These are phyloP conservation scores for Mytilinidion resinicola DNA, from an alignment of 495 filamentous ascomycete species.

Conservation along the genomic window DNA sequence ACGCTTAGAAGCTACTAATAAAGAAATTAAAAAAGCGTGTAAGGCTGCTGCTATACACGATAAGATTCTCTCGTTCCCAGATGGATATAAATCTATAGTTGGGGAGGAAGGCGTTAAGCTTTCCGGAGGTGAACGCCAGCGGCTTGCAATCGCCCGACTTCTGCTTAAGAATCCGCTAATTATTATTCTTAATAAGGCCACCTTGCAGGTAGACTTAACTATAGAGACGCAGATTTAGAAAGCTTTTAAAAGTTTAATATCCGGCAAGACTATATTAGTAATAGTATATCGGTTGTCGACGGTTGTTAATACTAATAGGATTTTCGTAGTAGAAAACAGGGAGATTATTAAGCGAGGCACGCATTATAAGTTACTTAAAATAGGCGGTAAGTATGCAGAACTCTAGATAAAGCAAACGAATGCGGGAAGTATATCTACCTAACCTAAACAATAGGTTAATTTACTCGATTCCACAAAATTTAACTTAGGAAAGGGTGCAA, in stretches of 20 bases:
- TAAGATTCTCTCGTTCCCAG: background rate
- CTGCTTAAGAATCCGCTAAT: background rate
- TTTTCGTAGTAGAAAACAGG: background rate
- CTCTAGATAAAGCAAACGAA: too few species aligned
- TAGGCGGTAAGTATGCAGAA: background rate
- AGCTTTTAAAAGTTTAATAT: background rate
- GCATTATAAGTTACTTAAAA: background rate
- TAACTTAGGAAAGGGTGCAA: too few species aligned
- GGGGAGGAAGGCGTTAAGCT: background rate
- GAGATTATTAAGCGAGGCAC: background rate
- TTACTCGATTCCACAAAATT: too few species aligned
- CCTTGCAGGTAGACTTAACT: background rate
- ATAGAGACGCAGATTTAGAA: background rate
- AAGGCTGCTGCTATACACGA: background rate
- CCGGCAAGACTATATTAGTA: background rate
- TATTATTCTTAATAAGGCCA: background rate
- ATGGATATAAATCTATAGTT: background rate
- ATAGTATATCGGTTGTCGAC: constrained; percentile 2
- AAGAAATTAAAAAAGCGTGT: background rate
- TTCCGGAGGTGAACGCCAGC: background rate
- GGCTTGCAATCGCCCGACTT: background rate
- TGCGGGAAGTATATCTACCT: too few species aligned
- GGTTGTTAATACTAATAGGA: background rate
- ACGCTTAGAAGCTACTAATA: background rate
- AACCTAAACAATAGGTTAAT: too few species aligned